These are phyloP conservation scores for Pholiota conissans DNA, from an alignment of 768 basidiomycete species.

Conservation along the genomic window DNA sequence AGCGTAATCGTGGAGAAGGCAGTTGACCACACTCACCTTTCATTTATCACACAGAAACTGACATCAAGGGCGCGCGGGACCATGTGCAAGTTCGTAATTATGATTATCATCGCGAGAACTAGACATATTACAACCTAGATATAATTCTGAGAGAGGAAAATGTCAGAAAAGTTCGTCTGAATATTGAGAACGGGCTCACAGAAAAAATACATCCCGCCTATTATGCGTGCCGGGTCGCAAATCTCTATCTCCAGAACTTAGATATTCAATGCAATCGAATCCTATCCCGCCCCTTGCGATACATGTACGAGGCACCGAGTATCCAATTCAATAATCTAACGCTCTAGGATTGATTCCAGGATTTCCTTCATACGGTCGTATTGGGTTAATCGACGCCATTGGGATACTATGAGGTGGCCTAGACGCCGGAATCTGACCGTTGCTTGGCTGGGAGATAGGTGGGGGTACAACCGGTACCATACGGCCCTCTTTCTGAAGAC, in stretches of 20 bases:
- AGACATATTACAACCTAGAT: not conserved
- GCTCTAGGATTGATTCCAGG: slow-evolving; percentile 24
- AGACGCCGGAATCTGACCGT: not conserved
- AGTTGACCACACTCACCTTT: not conserved
- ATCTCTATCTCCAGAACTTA: too few species aligned
- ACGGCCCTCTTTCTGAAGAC: slow-evolving; percentile 40
- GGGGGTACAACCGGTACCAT: slow-evolving; percentile 9
- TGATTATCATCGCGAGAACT: slow-evolving; percentile 2
- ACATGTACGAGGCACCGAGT: not conserved
- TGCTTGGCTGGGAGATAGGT: not conserved
- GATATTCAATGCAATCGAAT: too few species aligned
- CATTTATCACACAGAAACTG: not conserved
- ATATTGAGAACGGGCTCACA: not conserved
- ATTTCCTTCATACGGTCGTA: slow-evolving; percentile 15
- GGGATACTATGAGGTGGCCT: not conserved
- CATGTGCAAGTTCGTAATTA: not conserved
- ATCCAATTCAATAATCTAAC: slow-evolving; percentile 15
- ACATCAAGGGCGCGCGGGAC: not conserved
- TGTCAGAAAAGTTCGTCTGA: not conserved
- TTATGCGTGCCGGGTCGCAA: not conserved
- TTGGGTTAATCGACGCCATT: slow-evolving; percentile 1
- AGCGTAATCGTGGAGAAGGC: not conserved
- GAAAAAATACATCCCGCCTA: not conserved
- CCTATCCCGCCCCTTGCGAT: not conserved
- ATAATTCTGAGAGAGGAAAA: not conserved